phyloP scores from a whole-genome alignment of 2,329 filamentous ascomycete genomes.

The Talaromyces sp. region DNA sequence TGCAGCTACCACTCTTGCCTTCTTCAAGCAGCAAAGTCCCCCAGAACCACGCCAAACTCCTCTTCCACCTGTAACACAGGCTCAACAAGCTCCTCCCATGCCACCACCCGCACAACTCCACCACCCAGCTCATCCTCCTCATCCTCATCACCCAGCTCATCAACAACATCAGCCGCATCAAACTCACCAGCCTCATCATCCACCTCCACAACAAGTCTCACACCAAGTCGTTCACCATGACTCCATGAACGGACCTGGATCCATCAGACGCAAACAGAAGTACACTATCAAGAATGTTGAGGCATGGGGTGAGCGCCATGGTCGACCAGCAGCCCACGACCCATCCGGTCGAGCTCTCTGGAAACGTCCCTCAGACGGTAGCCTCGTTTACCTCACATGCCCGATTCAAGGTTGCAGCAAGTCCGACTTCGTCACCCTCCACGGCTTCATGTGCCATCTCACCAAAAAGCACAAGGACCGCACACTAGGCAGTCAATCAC shows the following conservation, averaged over 20 bases:
- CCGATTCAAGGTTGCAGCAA: conserved; percentile 43
- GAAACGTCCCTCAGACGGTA: conserved; percentile 44
- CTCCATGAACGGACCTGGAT: conserved; percentile 25
- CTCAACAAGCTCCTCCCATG: conserved; percentile 27
- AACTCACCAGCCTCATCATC: background rate
- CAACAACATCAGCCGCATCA: conserved; percentile 1
- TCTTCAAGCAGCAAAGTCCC: conserved; percentile 47
- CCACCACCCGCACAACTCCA: conserved; percentile 23
- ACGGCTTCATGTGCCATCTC: conserved; percentile 47
- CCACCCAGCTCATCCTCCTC: conserved; percentile 19
- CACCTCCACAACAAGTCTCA: background rate
- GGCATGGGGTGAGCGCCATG: conserved; percentile 46
- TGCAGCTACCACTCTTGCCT: conserved; percentile 44
- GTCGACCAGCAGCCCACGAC: conserved; percentile 44
- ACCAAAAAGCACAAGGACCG: conserved; percentile 48
- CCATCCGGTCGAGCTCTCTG: conserved; percentile 42
- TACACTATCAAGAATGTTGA: conserved; percentile 48
- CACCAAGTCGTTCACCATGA: conserved; percentile 30
- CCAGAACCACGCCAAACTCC: conserved; percentile 39
- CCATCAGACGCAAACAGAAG: conserved; percentile 44
- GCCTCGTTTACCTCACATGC: conserved; percentile 43
- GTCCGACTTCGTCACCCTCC: conserved; percentile 45
- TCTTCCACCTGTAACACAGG: conserved; percentile 29
- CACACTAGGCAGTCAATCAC: conserved; percentile 43
- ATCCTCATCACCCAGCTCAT: conserved; percentile 8